A percentile compares a stretch with the other conserved stretches of the same genome.
Conservation (phyloP, 345 rosid genomes). For the Noccaea caerulescens region DNA sequence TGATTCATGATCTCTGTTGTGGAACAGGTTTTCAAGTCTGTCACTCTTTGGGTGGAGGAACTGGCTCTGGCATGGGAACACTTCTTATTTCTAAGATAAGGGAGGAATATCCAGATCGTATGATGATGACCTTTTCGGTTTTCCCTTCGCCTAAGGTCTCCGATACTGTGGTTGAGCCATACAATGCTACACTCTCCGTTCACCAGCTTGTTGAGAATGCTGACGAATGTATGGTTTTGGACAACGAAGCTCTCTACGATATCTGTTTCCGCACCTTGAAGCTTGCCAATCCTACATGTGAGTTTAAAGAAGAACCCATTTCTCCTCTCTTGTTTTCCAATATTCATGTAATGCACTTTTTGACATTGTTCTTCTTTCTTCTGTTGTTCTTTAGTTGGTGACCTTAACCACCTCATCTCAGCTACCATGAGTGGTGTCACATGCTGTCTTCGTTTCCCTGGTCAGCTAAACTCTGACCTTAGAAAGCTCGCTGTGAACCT, state of each 20-base stretch:
- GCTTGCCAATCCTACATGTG: constrained; percentile 45
- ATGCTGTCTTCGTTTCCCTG: constrained; percentile 48
- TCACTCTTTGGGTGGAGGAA: constrained; percentile 46
- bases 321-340: neutral
- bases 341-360: neutral
- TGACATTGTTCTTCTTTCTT: constrained; percentile 31
- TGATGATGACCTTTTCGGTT: constrained; percentile 47
- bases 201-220: constrained; percentile 48
- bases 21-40: constrained; percentile 44
- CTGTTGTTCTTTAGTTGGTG: constrained; percentile 36
- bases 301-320: neutral
- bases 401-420: constrained; percentile 47
- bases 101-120: constrained; percentile 47
- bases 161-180: constrained; percentile 46
- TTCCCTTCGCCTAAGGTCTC: constrained; percentile 47
- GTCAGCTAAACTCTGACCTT: constrained; percentile 47
- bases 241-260: constrained; percentile 47
- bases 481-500: constrained; percentile 47
- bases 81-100: constrained; percentile 45
- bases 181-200: constrained; percentile 46
- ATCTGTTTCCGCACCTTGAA: constrained; percentile 46
- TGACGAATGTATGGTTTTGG: constrained; percentile 48
- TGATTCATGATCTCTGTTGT: constrained; percentile 3
- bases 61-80: constrained; percentile 48
- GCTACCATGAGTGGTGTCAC: constrained; percentile 49